Evolutionary conservation across 768 basidiomycete species (phyloP).

Genomic region (Psilocybe cubensis): DNA sequence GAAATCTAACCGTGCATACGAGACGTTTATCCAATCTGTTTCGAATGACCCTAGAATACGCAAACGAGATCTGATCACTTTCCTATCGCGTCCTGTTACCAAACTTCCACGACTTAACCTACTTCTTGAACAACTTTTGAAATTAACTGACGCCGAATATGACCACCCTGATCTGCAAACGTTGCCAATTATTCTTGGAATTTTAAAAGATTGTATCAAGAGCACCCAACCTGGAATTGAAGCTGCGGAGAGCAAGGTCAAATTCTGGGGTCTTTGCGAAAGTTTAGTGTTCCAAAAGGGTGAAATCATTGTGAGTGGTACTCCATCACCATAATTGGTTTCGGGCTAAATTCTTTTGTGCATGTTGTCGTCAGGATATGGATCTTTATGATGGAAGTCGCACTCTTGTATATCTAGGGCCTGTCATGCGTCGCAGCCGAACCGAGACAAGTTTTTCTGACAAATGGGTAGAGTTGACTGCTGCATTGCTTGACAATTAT

Average conservation of each 20-base stretch:
- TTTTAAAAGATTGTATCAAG: conserved; percentile 76
- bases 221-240: conserved; percentile 90
- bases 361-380: conserved; percentile 61
- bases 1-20: conserved; percentile 68
- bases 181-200: conserved; percentile 70
- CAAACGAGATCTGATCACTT: conserved; percentile 79
- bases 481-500: conserved; percentile 77
- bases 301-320: conserved; percentile 73
- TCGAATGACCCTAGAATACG: conserved; percentile 66
- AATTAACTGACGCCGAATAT: conserved; percentile 61
- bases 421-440: conserved; percentile 60
- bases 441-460: conserved; percentile 67
- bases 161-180: conserved; percentile 83
- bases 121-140: conserved; percentile 69
- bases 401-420: conserved; percentile 68
- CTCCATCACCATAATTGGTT: background rate
- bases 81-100: conserved; percentile 86
- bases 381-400: conserved; percentile 79
- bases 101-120: conserved; percentile 84
- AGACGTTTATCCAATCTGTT: conserved; percentile 64
- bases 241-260: conserved; percentile 89
- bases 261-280: conserved; percentile 83
- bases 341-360: no score
- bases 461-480: conserved; percentile 68
- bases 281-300: conserved; percentile 74